phyloP scores from a whole-genome alignment of 805 yeast genomes.

The Wickerhamomyces bovis region DNA sequence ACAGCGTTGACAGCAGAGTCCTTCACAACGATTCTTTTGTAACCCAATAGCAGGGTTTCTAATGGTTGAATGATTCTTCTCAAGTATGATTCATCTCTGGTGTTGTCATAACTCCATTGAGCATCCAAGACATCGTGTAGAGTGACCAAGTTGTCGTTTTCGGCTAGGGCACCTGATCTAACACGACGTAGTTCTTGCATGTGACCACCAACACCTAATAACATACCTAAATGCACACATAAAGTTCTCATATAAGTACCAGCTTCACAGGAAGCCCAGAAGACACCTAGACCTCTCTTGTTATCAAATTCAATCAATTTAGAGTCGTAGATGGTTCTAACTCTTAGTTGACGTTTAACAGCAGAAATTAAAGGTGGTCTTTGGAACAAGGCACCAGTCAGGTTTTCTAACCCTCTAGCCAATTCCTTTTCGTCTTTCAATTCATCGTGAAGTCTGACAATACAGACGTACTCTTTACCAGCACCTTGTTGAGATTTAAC shows the following conservation, averaged over 20 bases:
- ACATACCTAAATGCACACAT: conserved; percentile 98
- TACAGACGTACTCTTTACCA: conserved; percentile 98
- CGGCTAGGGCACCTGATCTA: conserved; percentile 92
- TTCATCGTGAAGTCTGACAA: conserved; percentile 91
- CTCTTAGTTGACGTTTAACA: conserved; percentile 97
- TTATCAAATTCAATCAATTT: conserved; percentile 94
- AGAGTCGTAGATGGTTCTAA: conserved; percentile 95
- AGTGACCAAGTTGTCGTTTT: conserved; percentile 87
- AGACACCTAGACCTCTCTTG: conserved; percentile 93
- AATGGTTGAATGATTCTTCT: conserved; percentile 92
- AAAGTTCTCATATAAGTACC: conserved; percentile 99
- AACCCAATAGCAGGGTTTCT: conserved; percentile 88
- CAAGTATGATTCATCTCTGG: conserved; percentile 92
- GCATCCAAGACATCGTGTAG: conserved; percentile 97
- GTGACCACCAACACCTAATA: conserved; percentile 98
- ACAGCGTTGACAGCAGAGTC: conserved; percentile 97
- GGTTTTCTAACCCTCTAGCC: conserved; percentile 81
- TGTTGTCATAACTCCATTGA: conserved; percentile 95
- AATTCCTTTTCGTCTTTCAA: conserved; percentile 85
- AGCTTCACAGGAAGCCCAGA: conserved; percentile 99
- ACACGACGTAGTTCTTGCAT: conserved; percentile 99
- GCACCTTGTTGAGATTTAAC: conserved; percentile 99
- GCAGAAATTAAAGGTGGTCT: conserved; percentile 99
- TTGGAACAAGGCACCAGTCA: conserved; percentile 98
- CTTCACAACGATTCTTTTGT: conserved; percentile 92